phyloP scores from a whole-genome alignment of 2,329 filamentous ascomycete species.

The Rutstroemia sp. region DNA sequence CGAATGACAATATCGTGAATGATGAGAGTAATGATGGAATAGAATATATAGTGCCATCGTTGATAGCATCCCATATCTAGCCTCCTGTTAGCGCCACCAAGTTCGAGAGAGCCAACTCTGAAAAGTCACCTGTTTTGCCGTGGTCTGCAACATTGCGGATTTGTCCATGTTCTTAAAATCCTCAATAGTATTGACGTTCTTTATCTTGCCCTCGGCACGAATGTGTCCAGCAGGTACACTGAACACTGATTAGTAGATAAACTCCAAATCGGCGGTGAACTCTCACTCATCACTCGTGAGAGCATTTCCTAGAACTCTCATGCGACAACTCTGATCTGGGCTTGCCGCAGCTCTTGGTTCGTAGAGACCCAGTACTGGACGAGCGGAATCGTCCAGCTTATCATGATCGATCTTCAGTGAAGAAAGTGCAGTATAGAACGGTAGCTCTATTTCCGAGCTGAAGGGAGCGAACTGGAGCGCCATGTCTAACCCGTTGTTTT shows the following conservation, averaged over 20 bases:
- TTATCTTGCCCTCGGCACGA: constrained; percentile 87
- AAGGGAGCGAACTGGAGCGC: constrained; percentile 77
- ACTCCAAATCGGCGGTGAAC: background rate
- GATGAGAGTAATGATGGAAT: constrained; percentile 86
- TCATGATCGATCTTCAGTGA: constrained; percentile 93
- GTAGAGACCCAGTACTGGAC: constrained; percentile 80
- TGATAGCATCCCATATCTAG: constrained; percentile 94
- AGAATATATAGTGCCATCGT: constrained; percentile 92
- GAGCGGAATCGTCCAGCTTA: constrained; percentile 89
- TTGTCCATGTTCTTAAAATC: constrained; percentile 85
- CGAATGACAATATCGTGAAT: constrained; percentile 84
- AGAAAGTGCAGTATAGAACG: constrained; percentile 91
- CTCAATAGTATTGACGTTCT: constrained; percentile 93
- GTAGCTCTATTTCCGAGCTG: constrained; percentile 87
- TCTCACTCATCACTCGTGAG: constrained; percentile 76
- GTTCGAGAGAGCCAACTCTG: background rate
- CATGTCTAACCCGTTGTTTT: constrained; percentile 14
- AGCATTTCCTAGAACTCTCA: constrained; percentile 85
- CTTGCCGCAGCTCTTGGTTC: constrained; percentile 68
- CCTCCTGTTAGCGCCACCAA: constrained; percentile 13
- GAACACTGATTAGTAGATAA: constrained; percentile 4
- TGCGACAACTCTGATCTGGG: constrained; percentile 71
- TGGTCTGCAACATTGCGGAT: constrained; percentile 65
- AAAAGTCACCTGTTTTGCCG: constrained; percentile 63
- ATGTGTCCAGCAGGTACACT: constrained; percentile 65